These are phyloP conservation scores for Aspergillus conjunctus DNA, from an alignment of 495 filamentous ascomycete genomes.

Conservation along the genomic window DNA sequence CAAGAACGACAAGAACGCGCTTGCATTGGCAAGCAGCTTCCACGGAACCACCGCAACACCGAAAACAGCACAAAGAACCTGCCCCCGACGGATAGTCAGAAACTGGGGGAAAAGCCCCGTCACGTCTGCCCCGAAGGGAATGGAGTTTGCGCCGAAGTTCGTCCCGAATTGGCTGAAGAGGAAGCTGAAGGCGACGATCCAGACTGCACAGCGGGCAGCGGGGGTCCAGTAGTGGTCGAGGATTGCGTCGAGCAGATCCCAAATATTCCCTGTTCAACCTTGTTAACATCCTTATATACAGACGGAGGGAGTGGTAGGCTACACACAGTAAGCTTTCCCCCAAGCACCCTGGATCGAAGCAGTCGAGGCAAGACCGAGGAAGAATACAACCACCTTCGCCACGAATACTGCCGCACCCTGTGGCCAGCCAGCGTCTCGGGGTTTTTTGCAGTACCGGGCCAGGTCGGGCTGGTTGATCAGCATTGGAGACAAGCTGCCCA, in stretches of 20 bases:
- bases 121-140: conserved; percentile 18
- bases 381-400: not conserved
- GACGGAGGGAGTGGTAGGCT: not conserved
- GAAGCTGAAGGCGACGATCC: conserved; percentile 15
- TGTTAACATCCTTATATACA: not conserved
- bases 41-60: conserved; percentile 15
- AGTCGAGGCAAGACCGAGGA: conserved; percentile 7
- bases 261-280: conserved; percentile 14
- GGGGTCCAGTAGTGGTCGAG: conserved; percentile 17
- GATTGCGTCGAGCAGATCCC: conserved; percentile 18
- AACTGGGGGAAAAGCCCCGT: conserved; percentile 9
- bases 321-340: conserved; percentile 12
- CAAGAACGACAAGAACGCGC: conserved; percentile 14
- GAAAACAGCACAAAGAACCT: conserved; percentile 15
- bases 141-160: conserved; percentile 14
- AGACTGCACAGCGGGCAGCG: not conserved
- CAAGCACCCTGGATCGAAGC: conserved; percentile 9
- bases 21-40: conserved; percentile 15
- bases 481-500: conserved; percentile 10
- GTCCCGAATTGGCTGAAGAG: conserved; percentile 14
- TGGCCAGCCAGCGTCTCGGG: conserved; percentile 3
- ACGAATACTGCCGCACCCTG: conserved; percentile 2
- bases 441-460: conserved; percentile 7
- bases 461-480: conserved; percentile 13
- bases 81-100: conserved; percentile 18